Percentiles rank a stretch among this genome's conserved stretches.
Conservation (phyloP, 2,329 filamentous ascomycete species). For the Erysiphe neolycopersici region DNA sequence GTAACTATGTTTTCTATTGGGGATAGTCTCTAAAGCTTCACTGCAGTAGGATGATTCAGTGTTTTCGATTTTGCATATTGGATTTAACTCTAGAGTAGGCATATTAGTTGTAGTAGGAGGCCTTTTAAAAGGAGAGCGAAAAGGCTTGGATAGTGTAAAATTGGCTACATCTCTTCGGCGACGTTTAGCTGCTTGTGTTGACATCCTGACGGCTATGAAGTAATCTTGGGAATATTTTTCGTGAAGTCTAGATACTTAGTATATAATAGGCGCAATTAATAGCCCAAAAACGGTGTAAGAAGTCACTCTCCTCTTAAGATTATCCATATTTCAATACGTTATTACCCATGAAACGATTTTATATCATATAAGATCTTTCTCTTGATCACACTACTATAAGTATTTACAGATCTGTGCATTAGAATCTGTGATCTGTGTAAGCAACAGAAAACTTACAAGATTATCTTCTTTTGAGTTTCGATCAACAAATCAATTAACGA, state of each 20-base stretch:
- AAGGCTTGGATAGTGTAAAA: conserved; percentile 38
- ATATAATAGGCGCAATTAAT: no score
- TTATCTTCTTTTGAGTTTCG: no score
- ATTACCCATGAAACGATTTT: no score
- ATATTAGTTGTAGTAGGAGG: conserved; percentile 15
- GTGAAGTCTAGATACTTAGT: no score
- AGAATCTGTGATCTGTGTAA: no score
- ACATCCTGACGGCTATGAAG: conserved; percentile 14
- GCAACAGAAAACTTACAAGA: no score
- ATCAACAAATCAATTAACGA: not conserved
- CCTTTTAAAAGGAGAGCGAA: conserved; percentile 40
- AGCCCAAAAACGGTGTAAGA: no score
- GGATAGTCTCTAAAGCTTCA: not conserved
- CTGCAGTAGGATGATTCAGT: not conserved
- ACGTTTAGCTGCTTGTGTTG: conserved; percentile 29
- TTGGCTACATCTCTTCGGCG: conserved; percentile 31
- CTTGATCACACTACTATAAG: not conserved
- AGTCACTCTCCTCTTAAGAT: no score
- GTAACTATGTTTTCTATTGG: conserved; percentile 1
- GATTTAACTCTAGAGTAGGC: not conserved
- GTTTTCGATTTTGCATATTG: not conserved
- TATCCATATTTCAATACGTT: no score
- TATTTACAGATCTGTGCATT: not conserved
- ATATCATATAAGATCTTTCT: no score
- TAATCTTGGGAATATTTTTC: no score